Percentiles rank a stretch among this genome's conserved stretches.
phyloP scores from a whole-genome alignment of 805 yeast species.

The Candida pini region DNA sequence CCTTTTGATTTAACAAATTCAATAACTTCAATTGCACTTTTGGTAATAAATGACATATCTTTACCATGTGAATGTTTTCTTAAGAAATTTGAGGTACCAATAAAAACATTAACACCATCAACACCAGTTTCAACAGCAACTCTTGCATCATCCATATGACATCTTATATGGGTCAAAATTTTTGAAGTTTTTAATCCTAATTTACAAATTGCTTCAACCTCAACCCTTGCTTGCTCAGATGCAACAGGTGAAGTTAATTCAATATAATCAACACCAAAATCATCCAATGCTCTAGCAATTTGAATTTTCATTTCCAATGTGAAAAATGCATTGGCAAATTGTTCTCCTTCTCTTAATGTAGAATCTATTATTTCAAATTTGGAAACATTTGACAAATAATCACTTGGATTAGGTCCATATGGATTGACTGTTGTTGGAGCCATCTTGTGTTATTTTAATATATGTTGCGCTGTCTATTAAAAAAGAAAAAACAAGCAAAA shows the following conservation, averaged over 20 bases:
- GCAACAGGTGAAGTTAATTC: slow-evolving; percentile 98
- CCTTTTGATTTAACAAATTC: slow-evolving; percentile 96
- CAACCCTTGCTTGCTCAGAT: slow-evolving; percentile 84
- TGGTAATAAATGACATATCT: slow-evolving; percentile 96
- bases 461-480: too few relatives aligned
- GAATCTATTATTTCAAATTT: slow-evolving; percentile 91
- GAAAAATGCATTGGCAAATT: slow-evolving; percentile 96
- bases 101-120: slow-evolving; percentile 97
- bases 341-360: slow-evolving; percentile 97
- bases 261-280: slow-evolving; percentile 96
- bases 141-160: slow-evolving; percentile 98
- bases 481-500: too few relatives aligned
- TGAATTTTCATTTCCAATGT: slow-evolving; percentile 91
- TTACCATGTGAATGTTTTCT: slow-evolving; percentile 96
- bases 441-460: not conserved
- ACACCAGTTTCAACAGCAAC: slow-evolving; percentile 98
- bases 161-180: slow-evolving; percentile 92
- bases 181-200: slow-evolving; percentile 85
- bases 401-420: slow-evolving; percentile 94
- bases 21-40: slow-evolving; percentile 92
- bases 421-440: slow-evolving; percentile 49
- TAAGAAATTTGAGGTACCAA: slow-evolving; percentile 93
- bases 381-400: slow-evolving; percentile 82
- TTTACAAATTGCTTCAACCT: slow-evolving; percentile 98
- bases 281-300: slow-evolving; percentile 95